Percentiles rank a stretch among this genome's conserved stretches.
phyloP scores from a whole-genome alignment of 2,329 filamentous ascomycete species.

The Lasiodiplodia hormozganensis region DNA sequence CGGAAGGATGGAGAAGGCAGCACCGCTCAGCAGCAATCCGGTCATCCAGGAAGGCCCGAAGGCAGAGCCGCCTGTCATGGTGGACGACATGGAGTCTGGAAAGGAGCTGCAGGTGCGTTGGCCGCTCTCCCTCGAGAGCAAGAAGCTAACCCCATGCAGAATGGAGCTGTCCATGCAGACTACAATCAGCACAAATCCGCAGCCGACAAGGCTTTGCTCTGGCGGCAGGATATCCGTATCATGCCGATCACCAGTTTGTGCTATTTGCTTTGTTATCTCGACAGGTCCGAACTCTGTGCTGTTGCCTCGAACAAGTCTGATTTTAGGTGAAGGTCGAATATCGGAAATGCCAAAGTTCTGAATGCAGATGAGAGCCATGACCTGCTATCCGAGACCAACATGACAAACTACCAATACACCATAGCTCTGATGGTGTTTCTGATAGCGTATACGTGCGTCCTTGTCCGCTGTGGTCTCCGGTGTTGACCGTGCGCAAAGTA shows the following conservation, averaged over 20 bases:
- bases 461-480: too few relatives aligned
- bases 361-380: conserved; percentile 67
- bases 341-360: conserved; percentile 65
- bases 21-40: conserved; percentile 18
- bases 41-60: conserved; percentile 20
- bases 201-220: conserved; percentile 26
- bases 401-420: conserved; percentile 64
- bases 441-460: conserved; percentile 36
- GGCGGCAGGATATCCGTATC: conserved; percentile 65
- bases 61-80: conserved; percentile 5
- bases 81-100: conserved; percentile 13
- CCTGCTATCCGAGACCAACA: conserved; percentile 66
- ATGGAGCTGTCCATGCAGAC: conserved; percentile 19
- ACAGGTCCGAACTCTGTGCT: conserved; percentile 48
- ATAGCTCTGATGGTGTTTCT: conserved; percentile 41
- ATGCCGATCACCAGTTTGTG: conserved; percentile 69
- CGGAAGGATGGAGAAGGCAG: conserved; percentile 16
- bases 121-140: not conserved
- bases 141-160: conserved; percentile 4
- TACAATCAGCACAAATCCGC: conserved; percentile 25
- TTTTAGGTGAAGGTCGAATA: conserved; percentile 20
- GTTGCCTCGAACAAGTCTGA: not conserved
- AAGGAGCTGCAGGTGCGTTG: conserved; percentile 1
- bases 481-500: not conserved
- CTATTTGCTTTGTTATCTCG: conserved; percentile 72